Base-by-base conservation (phyloP, 73 alveolate species). In the Effrenium voratum region DNA sequence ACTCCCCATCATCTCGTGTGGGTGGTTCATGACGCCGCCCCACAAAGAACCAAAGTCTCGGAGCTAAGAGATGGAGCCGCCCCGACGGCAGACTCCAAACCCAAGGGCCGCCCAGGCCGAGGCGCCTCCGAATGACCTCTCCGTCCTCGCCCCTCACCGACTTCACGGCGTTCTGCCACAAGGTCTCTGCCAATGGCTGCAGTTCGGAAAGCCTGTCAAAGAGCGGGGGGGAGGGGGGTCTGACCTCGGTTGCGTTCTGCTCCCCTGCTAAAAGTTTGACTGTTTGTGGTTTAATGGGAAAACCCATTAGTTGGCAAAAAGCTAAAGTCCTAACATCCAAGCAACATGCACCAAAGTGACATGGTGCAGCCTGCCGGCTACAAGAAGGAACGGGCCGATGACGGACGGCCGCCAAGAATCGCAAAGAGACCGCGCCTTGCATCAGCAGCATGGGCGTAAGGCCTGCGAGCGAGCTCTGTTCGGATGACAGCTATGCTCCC, bases 111-210 rank as follows among this genome's bases (percentile, higher is more conserved):
- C n/a, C n/a, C n/a, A n/a, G n/a, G n/a, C n/a, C n/a, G n/a, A n/a
- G n/a, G n/a, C 47, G 73, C 92, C 92, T 82, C 10, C 92, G 92
- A 15, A 82, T 36, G 12, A 50, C 49, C 92, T 82, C 92, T 5
- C 92, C 92, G n/a, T 59, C 81, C 76, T 90, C 97, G 76, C 88
- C 97, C 40, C 68, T 90, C 49, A 76, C 19, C 46, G 97, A 44
- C 45, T 90, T 90, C 81, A 68, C 97, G 15, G 97, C 97, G 34
- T 90, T 90, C 36, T 79, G 75, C 97, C 97, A 90, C 97, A 90
- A 34, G 45, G 32, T 80, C 80, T 70, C 75, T 4, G 97, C 97
- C 59, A 90, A 47, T 2, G 87, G 97, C 43, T 34, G 75, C 32
- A 90, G n/a, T 30, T 45, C 97, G 55, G 44, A 86, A 32, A 90